phyloP scores from a whole-genome alignment of 2,329 filamentous ascomycete species.

The Endocalyx cinctus region DNA sequence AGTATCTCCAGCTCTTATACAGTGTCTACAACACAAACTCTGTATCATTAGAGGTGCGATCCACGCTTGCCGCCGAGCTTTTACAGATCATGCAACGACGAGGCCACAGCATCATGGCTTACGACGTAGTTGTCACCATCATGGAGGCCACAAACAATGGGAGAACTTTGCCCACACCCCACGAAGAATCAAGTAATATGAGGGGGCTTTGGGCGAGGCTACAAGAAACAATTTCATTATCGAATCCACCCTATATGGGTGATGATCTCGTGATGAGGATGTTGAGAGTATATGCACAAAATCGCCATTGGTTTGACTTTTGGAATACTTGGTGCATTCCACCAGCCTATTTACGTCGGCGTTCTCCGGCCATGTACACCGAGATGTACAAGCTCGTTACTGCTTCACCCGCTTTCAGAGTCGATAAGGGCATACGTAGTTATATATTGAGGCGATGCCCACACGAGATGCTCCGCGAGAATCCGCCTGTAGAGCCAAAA shows the following conservation, averaged over 20 bases:
- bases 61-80: constrained; percentile 38
- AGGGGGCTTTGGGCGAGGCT: constrained; percentile 34
- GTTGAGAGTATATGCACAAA: constrained; percentile 41
- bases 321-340: constrained; percentile 58
- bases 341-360: constrained; percentile 41
- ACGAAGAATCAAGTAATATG: too few relatives aligned
- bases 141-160: constrained; percentile 41
- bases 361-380: constrained; percentile 51
- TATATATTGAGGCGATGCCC: constrained; percentile 49
- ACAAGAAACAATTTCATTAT: constrained; percentile 38
- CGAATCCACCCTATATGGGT: constrained; percentile 31
- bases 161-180: too few relatives aligned
- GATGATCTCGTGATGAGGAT: constrained; percentile 35
- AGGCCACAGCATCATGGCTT: constrained; percentile 35
- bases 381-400: constrained; percentile 45
- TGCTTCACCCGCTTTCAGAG: too few relatives aligned
- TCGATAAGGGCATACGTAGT: too few relatives aligned
- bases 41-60: constrained; percentile 18
- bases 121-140: constrained; percentile 45
- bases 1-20: constrained; percentile 33
- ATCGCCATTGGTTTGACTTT: constrained; percentile 50
- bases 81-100: constrained; percentile 42
- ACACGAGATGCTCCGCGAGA: constrained; percentile 56
- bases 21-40: constrained; percentile 29
- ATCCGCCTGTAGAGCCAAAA: constrained; percentile 40